Evolutionary conservation across 75 land plant species (phyloP).

Genomic region (Sequoiadendron giganteum): DNA sequence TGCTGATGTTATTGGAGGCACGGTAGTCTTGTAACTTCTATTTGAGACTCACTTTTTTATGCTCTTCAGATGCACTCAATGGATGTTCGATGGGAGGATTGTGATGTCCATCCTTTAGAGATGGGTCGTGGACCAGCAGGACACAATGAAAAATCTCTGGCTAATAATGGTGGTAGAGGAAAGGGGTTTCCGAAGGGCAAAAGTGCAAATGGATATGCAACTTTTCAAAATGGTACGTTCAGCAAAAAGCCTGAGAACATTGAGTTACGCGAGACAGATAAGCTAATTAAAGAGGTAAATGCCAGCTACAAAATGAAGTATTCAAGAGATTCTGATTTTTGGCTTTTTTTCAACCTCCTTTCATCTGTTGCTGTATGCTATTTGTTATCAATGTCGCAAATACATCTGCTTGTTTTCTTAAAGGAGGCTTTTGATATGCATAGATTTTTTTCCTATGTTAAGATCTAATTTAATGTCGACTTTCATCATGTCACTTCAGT

Average conservation of each 20-base stretch:
- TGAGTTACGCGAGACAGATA: conserved; percentile 29
- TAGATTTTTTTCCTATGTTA: neutral
- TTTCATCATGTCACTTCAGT: neutral
- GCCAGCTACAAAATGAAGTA: neutral
- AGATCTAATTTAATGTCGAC: neutral
- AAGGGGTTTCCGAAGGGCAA: conserved; percentile 8
- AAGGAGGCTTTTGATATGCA: neutral
- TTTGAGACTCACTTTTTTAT: neutral
- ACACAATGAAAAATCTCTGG: neutral
- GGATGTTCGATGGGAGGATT: conserved; percentile 5
- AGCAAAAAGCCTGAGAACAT: conserved; percentile 11
- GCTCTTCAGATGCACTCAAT: neutral
- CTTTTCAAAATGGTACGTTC: neutral
- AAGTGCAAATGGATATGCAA: conserved; percentile 3
- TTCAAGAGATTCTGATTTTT: neutral
- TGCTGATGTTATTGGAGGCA: neutral
- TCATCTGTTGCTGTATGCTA: neutral
- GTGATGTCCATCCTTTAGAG: neutral
- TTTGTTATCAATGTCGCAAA: neutral
- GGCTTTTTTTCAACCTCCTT: neutral
- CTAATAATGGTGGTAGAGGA: conserved; percentile 9
- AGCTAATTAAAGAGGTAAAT: conserved; percentile 33
- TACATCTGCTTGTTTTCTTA: neutral
- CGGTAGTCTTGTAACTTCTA: neutral
- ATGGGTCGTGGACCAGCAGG: neutral